Base-by-base conservation (phyloP, 2,329 filamentous ascomycete genomes). In the Ceratocystis alfenasii region DNA sequence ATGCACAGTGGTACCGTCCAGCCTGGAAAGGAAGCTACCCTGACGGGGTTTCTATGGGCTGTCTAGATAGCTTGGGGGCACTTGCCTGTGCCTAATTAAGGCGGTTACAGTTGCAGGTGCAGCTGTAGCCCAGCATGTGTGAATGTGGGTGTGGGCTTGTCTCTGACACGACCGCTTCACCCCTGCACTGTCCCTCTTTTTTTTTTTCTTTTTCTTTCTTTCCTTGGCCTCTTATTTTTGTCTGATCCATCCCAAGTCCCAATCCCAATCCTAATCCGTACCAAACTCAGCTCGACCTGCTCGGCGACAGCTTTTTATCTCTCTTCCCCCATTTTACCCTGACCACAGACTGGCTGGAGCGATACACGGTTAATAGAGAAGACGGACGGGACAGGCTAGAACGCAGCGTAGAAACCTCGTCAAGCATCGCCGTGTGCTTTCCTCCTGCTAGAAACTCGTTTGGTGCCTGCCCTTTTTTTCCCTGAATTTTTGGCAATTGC, bases 81-180 rank as follows among this genome's bases (percentile, higher is more conserved):
- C 10, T 41, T 15, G 36, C 36, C 53, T 30, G 53, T 33, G 12
- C 25, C 30, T 28, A 30, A 28, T 59, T 33, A 30, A 59, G 30
- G 55, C 55, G 30, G 55, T 36, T 59, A 20, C 55, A 59, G 55
- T 59, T 30, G 53, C 53, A 57, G 28, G 15, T 57, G 50, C 28
- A 33, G 25, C 25, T 59, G 55, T 7, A 20, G 55, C n/a, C 36
- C 17, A 30, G 22, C n/a, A 30, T 30, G 15, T 33, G 55, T 59
- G 53, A 25, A 59, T 59, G 53, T 59, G 55, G 15, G 12, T 59
- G 55, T 59, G 28, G 55, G 55, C 33, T 36, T 59, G 55, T 59
- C 28, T 59, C 55, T 36, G 55, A 59, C 28, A 59, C 55, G 55
- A 59, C 55, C 28, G 6, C 53, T 2, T 20, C 28, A 28, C 17